Percentiles rank a stretch among this genome's conserved stretches.
Conservation (phyloP, 1,284 basidiomycete genomes). For the Austroboletus novae-zelandiae region DNA sequence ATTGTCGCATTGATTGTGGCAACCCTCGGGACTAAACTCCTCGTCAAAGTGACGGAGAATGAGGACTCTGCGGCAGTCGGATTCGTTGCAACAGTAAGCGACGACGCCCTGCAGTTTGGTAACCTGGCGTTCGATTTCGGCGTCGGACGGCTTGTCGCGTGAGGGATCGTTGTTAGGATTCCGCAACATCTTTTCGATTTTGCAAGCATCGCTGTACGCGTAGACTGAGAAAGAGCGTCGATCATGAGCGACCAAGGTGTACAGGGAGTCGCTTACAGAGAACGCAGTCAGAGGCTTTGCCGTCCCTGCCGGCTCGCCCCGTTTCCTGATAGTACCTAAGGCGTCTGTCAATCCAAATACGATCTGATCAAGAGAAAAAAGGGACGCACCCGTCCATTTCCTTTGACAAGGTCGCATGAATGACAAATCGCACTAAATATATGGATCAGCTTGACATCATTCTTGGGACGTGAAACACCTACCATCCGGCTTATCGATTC, state of each 20-base stretch:
- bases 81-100: conserved; percentile 77
- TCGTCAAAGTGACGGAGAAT: conserved; percentile 77
- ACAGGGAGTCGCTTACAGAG: conserved; percentile 41
- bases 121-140: conserved; percentile 56
- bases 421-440: conserved; percentile 66
- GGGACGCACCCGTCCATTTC: conserved; percentile 61
- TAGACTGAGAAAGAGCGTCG: conserved; percentile 44
- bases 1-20: conserved; percentile 72
- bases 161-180: conserved; percentile 38
- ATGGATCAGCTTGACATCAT: not conserved
- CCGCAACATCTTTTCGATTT: conserved; percentile 51
- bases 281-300: conserved; percentile 60
- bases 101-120: conserved; percentile 54
- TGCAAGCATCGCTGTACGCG: conserved; percentile 49
- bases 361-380: not conserved
- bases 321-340: conserved; percentile 80
- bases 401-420: conserved; percentile 71
- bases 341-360: conserved; percentile 4
- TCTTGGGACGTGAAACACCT: conserved; percentile 12
- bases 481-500: conserved; percentile 89
- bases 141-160: conserved; percentile 34
- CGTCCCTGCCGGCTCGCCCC: conserved; percentile 81
- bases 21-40: conserved; percentile 55
- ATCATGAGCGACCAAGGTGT: not conserved
- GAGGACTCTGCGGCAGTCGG: conserved; percentile 85